A percentile compares a stretch with the other conserved stretches of the same genome.
Conservation (phyloP, 805 yeast genomes). For the Saccharomycopsis sp. region DNA sequence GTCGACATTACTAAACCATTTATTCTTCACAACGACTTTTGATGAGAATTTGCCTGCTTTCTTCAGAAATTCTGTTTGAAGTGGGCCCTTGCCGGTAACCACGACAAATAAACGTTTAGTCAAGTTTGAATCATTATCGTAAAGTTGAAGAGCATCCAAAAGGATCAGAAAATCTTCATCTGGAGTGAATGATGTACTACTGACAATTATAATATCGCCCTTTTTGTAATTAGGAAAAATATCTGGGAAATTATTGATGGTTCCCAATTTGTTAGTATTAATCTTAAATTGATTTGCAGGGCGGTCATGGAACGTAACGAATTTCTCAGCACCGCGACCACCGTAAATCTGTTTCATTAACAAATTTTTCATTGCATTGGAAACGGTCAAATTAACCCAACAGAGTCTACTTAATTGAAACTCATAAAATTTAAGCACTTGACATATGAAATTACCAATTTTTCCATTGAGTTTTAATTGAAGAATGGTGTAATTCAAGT, state of each 20-base stretch:
- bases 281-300: conserved; percentile 60
- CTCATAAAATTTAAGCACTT: conserved; percentile 58
- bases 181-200: conserved; percentile 91
- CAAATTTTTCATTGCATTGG: conserved; percentile 60
- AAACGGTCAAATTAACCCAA: conserved; percentile 71
- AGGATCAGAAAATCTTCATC: conserved; percentile 82
- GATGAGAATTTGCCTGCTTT: conserved; percentile 38
- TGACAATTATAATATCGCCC: conserved; percentile 48
- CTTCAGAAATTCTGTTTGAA: conserved; percentile 45
- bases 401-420: conserved; percentile 53
- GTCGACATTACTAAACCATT: conserved; percentile 73
- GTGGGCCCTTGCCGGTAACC: conserved; percentile 98
- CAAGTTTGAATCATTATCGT: conserved; percentile 36
- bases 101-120: conserved; percentile 50
- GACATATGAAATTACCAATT: conserved; percentile 38
- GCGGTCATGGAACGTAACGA: conserved; percentile 74
- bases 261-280: conserved; percentile 25
- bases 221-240: conserved; percentile 27
- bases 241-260: conserved; percentile 31
- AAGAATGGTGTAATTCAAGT: conserved; percentile 78
- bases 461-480: conserved; percentile 48
- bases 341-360: conserved; percentile 30
- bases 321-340: conserved; percentile 39
- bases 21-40: conserved; percentile 50
- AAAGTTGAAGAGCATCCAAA: conserved; percentile 56